phyloP scores from a whole-genome alignment of 306 rosid genomes.

The Casuarina cunninghamiana region DNA sequence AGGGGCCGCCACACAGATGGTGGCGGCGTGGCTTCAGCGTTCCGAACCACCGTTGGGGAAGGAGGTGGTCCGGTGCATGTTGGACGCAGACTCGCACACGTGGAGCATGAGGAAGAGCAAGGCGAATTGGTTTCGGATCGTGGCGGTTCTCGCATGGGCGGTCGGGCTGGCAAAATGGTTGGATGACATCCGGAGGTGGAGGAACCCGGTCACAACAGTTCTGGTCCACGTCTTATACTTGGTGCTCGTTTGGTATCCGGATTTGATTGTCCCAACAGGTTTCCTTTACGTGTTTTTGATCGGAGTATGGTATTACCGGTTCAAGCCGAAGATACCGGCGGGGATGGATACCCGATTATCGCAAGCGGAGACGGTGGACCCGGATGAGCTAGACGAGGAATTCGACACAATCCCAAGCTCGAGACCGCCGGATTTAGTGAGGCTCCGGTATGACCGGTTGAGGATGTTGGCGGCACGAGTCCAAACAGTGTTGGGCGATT shows the following conservation, averaged over 20 bases:
- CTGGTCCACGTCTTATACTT: constrained; percentile 70
- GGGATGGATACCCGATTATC: constrained; percentile 88
- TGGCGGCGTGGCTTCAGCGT: constrained; percentile 73
- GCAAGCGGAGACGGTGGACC: constrained; percentile 74
- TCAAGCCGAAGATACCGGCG: constrained; percentile 78
- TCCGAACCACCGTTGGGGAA: constrained; percentile 85
- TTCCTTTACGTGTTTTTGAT: constrained; percentile 77
- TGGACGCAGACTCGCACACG: constrained; percentile 85
- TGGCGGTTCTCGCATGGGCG: constrained; percentile 82
- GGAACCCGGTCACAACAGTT: constrained; percentile 74
- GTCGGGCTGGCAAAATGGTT: constrained; percentile 90
- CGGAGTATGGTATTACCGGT: constrained; percentile 91
- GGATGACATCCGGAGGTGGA: constrained; percentile 79
- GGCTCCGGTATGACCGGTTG: constrained; percentile 75
- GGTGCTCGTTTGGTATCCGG: constrained; percentile 98
- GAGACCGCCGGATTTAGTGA: constrained; percentile 57
- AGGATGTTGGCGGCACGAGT: constrained; percentile 82
- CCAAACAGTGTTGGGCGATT: constrained; percentile 91
- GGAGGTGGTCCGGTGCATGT: constrained; percentile 88
- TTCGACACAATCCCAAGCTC: constrained; percentile 92
- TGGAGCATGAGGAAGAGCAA: constrained; percentile 97
- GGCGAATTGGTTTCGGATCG: constrained; percentile 91
- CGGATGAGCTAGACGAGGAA: constrained; percentile 85
- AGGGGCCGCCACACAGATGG: constrained; percentile 75
- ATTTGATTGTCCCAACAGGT: constrained; percentile 82